Evolutionary conservation across 2,329 filamentous ascomycete genomes (phyloP).

Genomic region (Stachybotrys elegans): DNA sequence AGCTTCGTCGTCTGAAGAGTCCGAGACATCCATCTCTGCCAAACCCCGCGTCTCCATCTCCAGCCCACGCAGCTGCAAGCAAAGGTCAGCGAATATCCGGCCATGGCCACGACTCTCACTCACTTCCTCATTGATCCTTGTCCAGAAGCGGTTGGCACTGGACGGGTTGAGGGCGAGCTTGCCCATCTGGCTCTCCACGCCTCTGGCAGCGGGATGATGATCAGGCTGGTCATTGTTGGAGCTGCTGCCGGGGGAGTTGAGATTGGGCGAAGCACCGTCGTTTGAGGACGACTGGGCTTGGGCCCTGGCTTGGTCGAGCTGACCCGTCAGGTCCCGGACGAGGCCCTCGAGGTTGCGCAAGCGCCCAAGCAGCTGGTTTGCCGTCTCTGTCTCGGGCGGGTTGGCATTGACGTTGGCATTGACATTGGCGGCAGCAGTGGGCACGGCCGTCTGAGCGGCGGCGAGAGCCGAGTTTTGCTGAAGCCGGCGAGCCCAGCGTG

Average conservation of each 20-base stretch:
- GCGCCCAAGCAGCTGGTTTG: slow-evolving; percentile 40
- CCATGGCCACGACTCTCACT: slow-evolving; percentile 3
- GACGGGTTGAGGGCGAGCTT: slow-evolving; percentile 45
- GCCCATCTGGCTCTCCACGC: slow-evolving; percentile 38
- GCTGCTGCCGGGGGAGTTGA: slow-evolving; percentile 11
- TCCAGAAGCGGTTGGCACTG: slow-evolving; percentile 50
- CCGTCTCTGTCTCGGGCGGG: slow-evolving; percentile 19
- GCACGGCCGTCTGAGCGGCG: slow-evolving; percentile 19
- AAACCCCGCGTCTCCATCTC: slow-evolving; percentile 33
- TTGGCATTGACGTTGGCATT: slow-evolving; percentile 7
- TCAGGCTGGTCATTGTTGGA: slow-evolving; percentile 3
- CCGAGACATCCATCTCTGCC: slow-evolving; percentile 22
- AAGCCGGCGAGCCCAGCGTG: slow-evolving; percentile 49
- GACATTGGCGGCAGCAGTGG: neutral
- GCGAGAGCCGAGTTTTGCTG: slow-evolving; percentile 30
- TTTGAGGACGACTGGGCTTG: slow-evolving; percentile 16
- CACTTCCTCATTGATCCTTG: slow-evolving; percentile 51
- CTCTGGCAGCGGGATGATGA: too few species aligned
- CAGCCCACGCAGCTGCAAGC: slow-evolving; percentile 35
- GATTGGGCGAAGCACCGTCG: slow-evolving; percentile 22
- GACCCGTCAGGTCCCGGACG: slow-evolving; percentile 43
- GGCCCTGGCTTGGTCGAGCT: slow-evolving; percentile 13
- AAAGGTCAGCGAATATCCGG: neutral
- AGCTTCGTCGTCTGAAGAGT: slow-evolving; percentile 33
- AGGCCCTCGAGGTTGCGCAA: slow-evolving; percentile 44